Base-by-base conservation (phyloP, 805 yeast genomes). In the Nakazawaea sp. region DNA sequence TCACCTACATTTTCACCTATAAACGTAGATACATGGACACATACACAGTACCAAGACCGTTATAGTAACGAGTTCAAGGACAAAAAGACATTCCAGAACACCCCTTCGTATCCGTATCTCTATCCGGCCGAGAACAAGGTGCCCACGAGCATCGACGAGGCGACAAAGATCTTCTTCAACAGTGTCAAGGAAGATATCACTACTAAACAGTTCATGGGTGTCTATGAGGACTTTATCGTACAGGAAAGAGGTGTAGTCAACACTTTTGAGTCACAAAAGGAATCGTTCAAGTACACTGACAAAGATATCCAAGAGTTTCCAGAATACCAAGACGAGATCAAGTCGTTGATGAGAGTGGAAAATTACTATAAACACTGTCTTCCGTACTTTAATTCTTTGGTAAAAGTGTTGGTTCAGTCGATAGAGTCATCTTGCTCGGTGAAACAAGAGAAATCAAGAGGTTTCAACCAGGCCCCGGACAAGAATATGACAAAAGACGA, bases 141-240 rank as follows among this genome's bases (percentile, higher is more conserved):
- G 0, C 97, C 97, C 0, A 68, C 61, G 27, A 87, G 95, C 43
- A 77, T 89, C 20, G 64, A 70, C 32, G 96, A 90, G 53, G 96
- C 96, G 0, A 69, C 85, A 18, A 71, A 72, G 11, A 70, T 90
- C 7, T 71, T 86, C 43, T 66, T 70, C 20, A 60, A 72, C 9
- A 73, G 82, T 12, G 70, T 85, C 2, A 66, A 75, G 39, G 81
- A 81, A 17, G 78, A 83, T 32, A 71, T 84, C 38, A 71, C 79
- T n/a, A 65, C 75, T 12, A 69, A 75, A 41, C 88, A 89, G 49
- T 56, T 89, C 30, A 79, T 88, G 77, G 55, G 66, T 19, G 90
- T 81, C 42, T 66, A 89, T 37, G 82, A 80, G 40, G 55, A 66
- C 16, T 86, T 86, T 45, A 78, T 84, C 72, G 60, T 66, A 31